phyloP scores from a whole-genome alignment of 352 stramenopile genomes.

The Nothophytophthora sp. region DNA sequence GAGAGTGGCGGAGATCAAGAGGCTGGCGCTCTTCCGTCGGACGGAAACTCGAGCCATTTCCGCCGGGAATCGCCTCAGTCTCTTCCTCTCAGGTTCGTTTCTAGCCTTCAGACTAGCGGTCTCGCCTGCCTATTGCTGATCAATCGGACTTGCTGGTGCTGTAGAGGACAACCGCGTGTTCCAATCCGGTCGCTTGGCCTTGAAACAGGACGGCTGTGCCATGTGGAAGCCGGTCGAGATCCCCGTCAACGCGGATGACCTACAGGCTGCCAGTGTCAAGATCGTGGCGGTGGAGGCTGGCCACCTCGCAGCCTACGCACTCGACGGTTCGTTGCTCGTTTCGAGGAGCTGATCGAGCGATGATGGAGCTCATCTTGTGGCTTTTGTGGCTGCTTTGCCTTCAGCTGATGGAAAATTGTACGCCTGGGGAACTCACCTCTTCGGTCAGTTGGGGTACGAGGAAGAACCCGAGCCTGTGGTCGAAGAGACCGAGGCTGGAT shows the following conservation, averaged over 20 bases:
- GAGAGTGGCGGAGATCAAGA: constrained; percentile 24
- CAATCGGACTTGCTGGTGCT: background rate
- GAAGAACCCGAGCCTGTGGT: constrained; percentile 13
- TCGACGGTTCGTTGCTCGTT: constrained; percentile 38
- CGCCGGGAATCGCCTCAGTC: constrained; percentile 53
- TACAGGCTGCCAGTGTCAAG: background rate
- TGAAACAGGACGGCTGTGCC: constrained; percentile 48
- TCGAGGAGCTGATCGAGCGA: background rate
- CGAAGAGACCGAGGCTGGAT: background rate
- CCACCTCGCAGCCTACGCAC: constrained; percentile 52
- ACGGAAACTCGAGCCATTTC: constrained; percentile 41
- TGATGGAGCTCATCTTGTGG: background rate
- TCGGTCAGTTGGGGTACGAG: constrained; percentile 59
- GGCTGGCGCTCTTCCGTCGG: constrained; percentile 36
- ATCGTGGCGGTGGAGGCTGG: constrained; percentile 52
- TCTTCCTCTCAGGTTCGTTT: constrained; percentile 57
- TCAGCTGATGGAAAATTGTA: constrained; percentile 46
- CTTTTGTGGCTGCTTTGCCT: background rate
- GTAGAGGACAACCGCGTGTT: constrained; percentile 40
- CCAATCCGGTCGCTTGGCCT: constrained; percentile 53
- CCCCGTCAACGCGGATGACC: constrained; percentile 5
- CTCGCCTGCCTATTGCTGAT: too few species aligned
- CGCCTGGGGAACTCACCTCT: constrained; percentile 57
- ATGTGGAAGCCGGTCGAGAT: constrained; percentile 59
- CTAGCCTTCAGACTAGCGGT: too few species aligned